Evolutionary conservation across 352 stramenopile species (phyloP).

Genomic region (Phytophthora pistaciae): DNA sequence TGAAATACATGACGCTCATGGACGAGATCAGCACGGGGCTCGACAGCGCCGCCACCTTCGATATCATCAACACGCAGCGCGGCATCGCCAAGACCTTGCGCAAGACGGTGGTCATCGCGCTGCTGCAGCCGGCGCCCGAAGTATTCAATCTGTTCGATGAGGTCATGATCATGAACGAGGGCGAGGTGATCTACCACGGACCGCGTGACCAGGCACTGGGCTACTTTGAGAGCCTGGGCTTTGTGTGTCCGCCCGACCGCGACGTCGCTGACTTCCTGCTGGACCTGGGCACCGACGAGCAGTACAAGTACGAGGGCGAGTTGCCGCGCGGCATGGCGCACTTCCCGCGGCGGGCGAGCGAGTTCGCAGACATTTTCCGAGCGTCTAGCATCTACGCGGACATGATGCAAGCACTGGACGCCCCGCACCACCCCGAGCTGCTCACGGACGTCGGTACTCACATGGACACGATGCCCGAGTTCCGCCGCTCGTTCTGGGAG

Average conservation of each 20-base stretch:
- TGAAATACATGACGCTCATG: slow-evolving; percentile 79
- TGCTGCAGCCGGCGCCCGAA: slow-evolving; percentile 41
- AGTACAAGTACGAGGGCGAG: slow-evolving; percentile 39
- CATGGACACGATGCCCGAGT: slow-evolving; percentile 41
- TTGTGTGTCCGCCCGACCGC: slow-evolving; percentile 39
- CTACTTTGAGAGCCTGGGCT: slow-evolving; percentile 80
- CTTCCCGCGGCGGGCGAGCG: slow-evolving; percentile 28
- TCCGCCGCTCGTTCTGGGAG: slow-evolving; percentile 35
- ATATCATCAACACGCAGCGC: slow-evolving; percentile 26
- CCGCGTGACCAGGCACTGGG: slow-evolving; percentile 42
- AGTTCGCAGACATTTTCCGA: slow-evolving; percentile 43
- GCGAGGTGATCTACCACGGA: slow-evolving; percentile 53
- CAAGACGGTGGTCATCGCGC: slow-evolving; percentile 58
- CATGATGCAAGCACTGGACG: slow-evolving; percentile 28
- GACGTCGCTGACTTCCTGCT: slow-evolving; percentile 45
- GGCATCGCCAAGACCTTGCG: slow-evolving; percentile 29
- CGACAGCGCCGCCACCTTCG: not conserved
- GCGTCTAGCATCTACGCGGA: slow-evolving; percentile 22
- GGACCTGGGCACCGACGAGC: slow-evolving; percentile 40
- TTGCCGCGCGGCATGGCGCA: slow-evolving; percentile 2
- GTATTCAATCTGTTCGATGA: slow-evolving; percentile 63
- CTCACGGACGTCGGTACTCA: slow-evolving; percentile 23
- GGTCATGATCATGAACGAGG: slow-evolving; percentile 58
- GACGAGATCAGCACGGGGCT: slow-evolving; percentile 80
- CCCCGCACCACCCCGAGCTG: slow-evolving; percentile 19